Evolutionary conservation across 768 basidiomycete genomes (phyloP), one percentile per base, ranked within the genome.

Genomic region (Tulasnella sp.): DNA sequence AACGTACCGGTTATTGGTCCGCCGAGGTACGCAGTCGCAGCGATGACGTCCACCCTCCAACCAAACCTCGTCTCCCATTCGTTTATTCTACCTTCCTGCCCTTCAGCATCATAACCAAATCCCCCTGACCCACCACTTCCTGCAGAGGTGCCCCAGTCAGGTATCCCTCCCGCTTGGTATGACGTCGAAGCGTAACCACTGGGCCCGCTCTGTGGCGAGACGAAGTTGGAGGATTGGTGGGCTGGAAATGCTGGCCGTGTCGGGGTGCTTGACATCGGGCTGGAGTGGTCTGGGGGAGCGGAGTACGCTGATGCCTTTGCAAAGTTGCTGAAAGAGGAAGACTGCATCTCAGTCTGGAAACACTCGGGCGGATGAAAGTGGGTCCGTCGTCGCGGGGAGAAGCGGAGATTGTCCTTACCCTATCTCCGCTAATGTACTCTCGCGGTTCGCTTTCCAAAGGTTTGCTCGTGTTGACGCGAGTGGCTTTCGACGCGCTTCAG

Each of bases 61-160:
- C 90, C 90, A 82, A 89, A 89, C 38, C 90, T 86, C 19, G 92
- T 93, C 86, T 92, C 91, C 93, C 92, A 94, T 80, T 88, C 88
- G 81, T 90, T 92, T 40, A 85, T 86, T 52, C 85, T 85, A 18
- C 84, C 84, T 48, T 88, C 87, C 19, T 84, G 85, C 34, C 87
- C 88, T 38, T 80, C 79, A 8, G 86, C 84, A 38, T 79, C 78
- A 48, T 79, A 52, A 3, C 78, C 78, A 72, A 48, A 27, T 31
- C 76, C 75, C 9, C 75, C 76, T 31, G 83, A 85, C 2, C 82
- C 82, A n/a, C 87, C 86, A 36, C 62, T 68, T 5, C 86, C 85
- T 2, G 86, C 83, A 19, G 89, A 88, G 19, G 87, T 87, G 73
- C 86, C 85, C 80, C 91, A 90, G 14, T 89, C 88, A 9, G 91